Base-by-base conservation (phyloP, 2,329 filamentous ascomycete species). In the Fusarium secorum region DNA sequence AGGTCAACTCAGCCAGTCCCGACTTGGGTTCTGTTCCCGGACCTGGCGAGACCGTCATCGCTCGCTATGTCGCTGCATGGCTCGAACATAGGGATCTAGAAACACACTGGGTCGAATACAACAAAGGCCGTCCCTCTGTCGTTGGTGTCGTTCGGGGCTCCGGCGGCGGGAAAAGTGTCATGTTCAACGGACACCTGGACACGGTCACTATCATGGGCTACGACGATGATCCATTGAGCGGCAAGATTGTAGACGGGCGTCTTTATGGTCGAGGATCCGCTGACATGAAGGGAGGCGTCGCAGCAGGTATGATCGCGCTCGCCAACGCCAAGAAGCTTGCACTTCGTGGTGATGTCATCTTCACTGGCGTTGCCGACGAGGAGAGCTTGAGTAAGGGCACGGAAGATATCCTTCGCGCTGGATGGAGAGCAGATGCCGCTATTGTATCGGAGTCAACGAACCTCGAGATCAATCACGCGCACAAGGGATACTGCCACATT, bases 281-380 rank as follows among this genome's bases (percentile, higher is more conserved):
- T 14, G 85, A 87, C 44, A 88, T 88, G 85, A 88, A 87, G 68
- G 76, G 81, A 6, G 85, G 86, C 0, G 54, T 88, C 2, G 85
- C 86, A 8, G 83, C 85, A 5, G 80, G 78, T 7, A 79, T 88
- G 69, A 75, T 81, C 1, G 78, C 84, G 0, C 68, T 86, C 5
- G 77, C 81, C 13, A 77, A 78, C 6, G 78, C 79, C 7, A 84
- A 83, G 49, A 75, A 72, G 3, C 79, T 82, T 26, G 71, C 75
- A 0, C 79, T 84, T 14, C 74, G 78, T 0, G 86, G 87, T 6
- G 83, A 88, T 51, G 80, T 88, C 13, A 84, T 88, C 13, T 78
- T 89, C 10, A 80, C 86, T 1, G 86, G 83, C 3, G 86, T 88
- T 6, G 83, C 86, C 0, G 86, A 88, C 45, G 86, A 88, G 58